A percentile compares a stretch with the other conserved stretches of the same genome.
phyloP scores from a whole-genome alignment of 345 rosid genomes.

The Corymbia maculata region DNA sequence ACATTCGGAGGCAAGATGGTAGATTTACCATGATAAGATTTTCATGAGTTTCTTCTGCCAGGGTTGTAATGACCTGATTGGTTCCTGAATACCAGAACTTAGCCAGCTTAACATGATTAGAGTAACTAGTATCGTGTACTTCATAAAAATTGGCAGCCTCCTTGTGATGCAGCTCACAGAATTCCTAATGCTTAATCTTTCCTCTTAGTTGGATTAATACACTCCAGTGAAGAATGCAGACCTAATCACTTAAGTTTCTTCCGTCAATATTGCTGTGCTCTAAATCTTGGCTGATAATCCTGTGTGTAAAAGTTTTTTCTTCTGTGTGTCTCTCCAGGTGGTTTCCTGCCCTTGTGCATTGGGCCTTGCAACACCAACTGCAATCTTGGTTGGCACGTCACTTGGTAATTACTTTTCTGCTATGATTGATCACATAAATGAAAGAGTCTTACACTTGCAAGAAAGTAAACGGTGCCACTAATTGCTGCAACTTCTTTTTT shows the following conservation, averaged over 20 bases:
- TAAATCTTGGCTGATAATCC: background rate
- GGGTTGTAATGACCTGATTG: background rate
- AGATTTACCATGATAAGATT: background rate
- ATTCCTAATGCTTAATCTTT: background rate
- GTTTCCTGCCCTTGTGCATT: constrained; percentile 97
- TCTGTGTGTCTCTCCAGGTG: constrained; percentile 37
- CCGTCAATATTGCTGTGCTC: background rate
- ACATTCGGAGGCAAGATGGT: background rate
- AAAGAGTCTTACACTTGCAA: background rate
- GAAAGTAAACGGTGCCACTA: background rate
- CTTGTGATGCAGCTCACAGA: background rate
- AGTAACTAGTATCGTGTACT: background rate
- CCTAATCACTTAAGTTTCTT: background rate
- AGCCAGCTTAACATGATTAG: background rate
- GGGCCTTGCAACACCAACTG: constrained; percentile 98
- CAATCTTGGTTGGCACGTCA: constrained; percentile 93
- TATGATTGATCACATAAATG: background rate
- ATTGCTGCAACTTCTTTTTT: background rate
- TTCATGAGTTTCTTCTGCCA: background rate
- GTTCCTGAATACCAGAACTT: background rate
- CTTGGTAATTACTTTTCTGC: constrained; percentile 43
- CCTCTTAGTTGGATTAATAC: background rate
- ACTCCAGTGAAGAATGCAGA: background rate
- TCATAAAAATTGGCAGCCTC: background rate
- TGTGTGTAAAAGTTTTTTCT: background rate